Base-by-base conservation (phyloP, 371 early-diverging fungal species). In the Batkoa obscura region DNA sequence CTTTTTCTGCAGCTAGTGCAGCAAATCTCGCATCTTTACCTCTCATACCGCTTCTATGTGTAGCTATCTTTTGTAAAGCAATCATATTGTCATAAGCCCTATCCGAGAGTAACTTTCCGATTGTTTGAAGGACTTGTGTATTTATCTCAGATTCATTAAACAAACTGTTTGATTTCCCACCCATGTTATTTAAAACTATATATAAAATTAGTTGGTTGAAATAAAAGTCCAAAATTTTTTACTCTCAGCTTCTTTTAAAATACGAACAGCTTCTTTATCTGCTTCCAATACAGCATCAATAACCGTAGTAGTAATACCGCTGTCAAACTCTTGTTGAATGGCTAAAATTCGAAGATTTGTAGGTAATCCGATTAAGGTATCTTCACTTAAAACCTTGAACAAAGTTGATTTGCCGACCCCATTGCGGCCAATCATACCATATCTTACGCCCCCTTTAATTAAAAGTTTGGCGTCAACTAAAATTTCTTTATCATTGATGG, bases 361-460 rank as follows among this genome's bases (percentile, higher is more conserved):
- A 0, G 90, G 90, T 45, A 88, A 73, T 3, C 90, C 90, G 42
- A 85, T 71, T 49, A 93, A 61, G n/a, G 70, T 66, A 30, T 76
- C 75, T 47, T 81, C 69, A 10, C 76, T 86, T 48, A 90, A 73
- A 17, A 76, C 73, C 54, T 71, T 74, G 55, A 95, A 71, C 47
- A 95, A 67, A 0, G 84, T 83, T 35, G 88, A 83, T 66, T 93
- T 95, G 4, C 94, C 96, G n/a, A 77, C 75, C 23, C 96, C 94
- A 68, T 92, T 95, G 48, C 79, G 72, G 3, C 93, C 94, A 6
- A 88, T 66, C 4, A 95, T 67, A 42, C 84, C 88, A 60, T 88
- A 88, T 51, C 72, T 72, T 9, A 68, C 68, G 13, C 79, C 80
- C 5, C 69, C 58, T 48, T 78, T 78, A 37, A 88, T 64, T 50